These are phyloP conservation scores for Lentinula lateritia DNA, from an alignment of 768 basidiomycete genomes.

Conservation along the genomic window DNA sequence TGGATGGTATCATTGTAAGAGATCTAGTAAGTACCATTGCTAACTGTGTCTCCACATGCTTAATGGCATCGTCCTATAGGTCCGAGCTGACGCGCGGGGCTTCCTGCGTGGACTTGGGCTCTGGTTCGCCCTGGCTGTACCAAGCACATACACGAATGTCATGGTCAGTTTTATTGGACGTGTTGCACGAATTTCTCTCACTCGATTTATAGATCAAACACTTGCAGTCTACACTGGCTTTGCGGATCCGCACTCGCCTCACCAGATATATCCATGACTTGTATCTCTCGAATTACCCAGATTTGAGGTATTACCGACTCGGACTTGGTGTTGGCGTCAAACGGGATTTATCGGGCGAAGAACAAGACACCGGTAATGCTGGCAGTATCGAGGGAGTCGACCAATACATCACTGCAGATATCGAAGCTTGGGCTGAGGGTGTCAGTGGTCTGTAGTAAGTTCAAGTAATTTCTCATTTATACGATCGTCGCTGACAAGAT, in stretches of 20 bases:
- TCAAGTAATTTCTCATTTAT: not conserved
- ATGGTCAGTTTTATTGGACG: conserved; percentile 51
- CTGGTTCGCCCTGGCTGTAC: conserved; percentile 90
- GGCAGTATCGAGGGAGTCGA: conserved; percentile 59
- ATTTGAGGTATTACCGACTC: conserved; percentile 65
- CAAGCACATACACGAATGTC: conserved; percentile 92
- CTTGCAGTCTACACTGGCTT: conserved; percentile 79
- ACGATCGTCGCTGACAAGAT: not conserved
- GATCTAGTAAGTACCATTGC: conserved; percentile 53
- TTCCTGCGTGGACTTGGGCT: conserved; percentile 76
- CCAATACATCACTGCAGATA: conserved; percentile 91
- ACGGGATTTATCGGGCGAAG: not conserved
- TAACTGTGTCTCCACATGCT: not conserved
- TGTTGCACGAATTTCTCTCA: not conserved
- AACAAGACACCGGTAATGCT: conserved; percentile 12
- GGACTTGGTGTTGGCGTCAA: conserved; percentile 22
- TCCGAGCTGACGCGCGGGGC: conserved; percentile 74
- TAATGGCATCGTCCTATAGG: conserved; percentile 19
- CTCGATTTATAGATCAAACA: conserved; percentile 69
- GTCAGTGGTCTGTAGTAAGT: conserved; percentile 85
- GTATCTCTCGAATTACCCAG: conserved; percentile 72
- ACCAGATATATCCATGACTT: conserved; percentile 91
- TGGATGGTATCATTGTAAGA: conserved; percentile 87
- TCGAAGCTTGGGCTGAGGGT: conserved; percentile 83
- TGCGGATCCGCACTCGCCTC: conserved; percentile 78